Evolutionary conservation across 352 stramenopile genomes (phyloP), one percentile per base, ranked within the genome.

Genomic region (Pythium biforme): DNA sequence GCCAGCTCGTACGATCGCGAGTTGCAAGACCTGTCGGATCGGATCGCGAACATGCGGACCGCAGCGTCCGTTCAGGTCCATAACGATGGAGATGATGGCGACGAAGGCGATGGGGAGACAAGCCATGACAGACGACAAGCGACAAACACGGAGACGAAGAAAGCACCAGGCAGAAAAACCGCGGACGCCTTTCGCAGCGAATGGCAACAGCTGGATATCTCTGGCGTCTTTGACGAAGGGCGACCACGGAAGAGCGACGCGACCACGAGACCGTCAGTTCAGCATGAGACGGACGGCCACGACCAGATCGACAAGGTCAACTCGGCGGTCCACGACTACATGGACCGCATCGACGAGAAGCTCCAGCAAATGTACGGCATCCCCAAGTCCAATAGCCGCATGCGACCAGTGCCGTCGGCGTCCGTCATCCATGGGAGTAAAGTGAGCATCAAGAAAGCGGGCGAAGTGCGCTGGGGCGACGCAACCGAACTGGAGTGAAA

Each of bases 331-430:
- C 79, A 89, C 54, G 79, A 88, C 52, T 92, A 92, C 79, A 92
- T 92, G 80, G 78, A 92, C 54, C 73, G 79, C 20, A 92, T 92
- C 40, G 80, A 92, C 68, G 77, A 90, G 40, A 92, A 92, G 56
- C 71, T 92, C 23, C 80, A 76, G 47, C 78, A 86, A 54, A 87
- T 92, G 80, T 92, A 92, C 55, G 82, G 82, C 27, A 90, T 92
- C 37, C 80, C 82, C 4, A 72, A 68, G 17, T 89, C 79, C 4
- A 72, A 70, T 0, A 55, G 12, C 48, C 23, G 65, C 55, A 17
- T 70, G 66, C 54, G 52, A 15, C 53, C 46, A 6, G n/a, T 26
- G 20, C 52, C 61, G 5, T 53, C 46, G 17, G 61, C 49, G 9
- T 27, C 53, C 0, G 39, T 68, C 25, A 59, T 62, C 27, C 53